Evolutionary conservation across 495 filamentous ascomycete genomes (phyloP).

Genomic region (Tricharina praecox): DNA sequence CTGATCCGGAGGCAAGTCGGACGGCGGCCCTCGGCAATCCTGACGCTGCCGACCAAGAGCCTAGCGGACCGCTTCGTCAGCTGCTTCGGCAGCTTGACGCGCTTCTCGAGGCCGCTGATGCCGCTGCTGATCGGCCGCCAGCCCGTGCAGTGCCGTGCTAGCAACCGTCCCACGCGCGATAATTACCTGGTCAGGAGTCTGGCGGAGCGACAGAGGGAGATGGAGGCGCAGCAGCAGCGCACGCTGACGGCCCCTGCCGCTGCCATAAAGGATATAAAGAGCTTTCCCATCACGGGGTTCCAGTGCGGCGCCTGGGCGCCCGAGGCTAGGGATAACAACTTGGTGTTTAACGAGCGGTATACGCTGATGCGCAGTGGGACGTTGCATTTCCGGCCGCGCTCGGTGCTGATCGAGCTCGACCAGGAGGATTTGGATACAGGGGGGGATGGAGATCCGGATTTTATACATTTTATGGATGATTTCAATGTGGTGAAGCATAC

Average conservation of each 20-base stretch:
- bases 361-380: not conserved
- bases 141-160: not conserved
- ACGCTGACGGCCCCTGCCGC: not conserved
- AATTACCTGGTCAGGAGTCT: conserved; percentile 11
- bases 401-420: conserved; percentile 1
- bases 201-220: conserved; percentile 3
- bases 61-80: not conserved
- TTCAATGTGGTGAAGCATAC: not conserved
- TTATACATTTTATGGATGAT: too few species aligned
- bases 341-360: not conserved
- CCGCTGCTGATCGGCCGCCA: not conserved
- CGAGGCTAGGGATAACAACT: not conserved
- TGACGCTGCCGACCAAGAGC: not conserved
- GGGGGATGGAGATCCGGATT: too few species aligned
- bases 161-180: conserved; percentile 1
- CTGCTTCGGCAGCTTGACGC: not conserved
- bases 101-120: not conserved
- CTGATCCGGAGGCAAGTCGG: too few species aligned
- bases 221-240: conserved; percentile 6
- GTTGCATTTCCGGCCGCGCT: not conserved
- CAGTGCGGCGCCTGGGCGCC: not conserved
- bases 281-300: not conserved
- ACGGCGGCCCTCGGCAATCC: too few species aligned
- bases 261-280: not conserved
- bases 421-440: not conserved